Conservation (phyloP, 768 basidiomycete species). For the Infundibulicybe gibba region DNA sequence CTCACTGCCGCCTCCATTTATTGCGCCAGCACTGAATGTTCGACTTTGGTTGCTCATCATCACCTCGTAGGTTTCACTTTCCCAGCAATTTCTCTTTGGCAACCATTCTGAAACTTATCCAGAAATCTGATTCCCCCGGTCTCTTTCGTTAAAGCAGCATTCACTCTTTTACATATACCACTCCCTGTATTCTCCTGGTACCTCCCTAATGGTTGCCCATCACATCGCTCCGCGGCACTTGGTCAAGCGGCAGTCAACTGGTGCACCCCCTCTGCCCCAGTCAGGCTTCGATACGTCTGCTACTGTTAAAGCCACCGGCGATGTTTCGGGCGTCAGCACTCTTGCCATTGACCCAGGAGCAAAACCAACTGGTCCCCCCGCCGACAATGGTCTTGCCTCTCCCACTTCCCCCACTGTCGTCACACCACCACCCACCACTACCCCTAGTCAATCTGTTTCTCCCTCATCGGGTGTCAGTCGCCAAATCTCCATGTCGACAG, state of each 20-base stretch:
- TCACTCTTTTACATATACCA: conserved; percentile 13
- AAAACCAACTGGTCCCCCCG: background rate
- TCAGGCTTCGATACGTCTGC: conserved; percentile 11
- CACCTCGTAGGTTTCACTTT: no score
- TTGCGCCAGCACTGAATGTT: no score
- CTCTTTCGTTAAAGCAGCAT: conserved; percentile 11
- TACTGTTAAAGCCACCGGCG: conserved; percentile 1
- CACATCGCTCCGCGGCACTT: conserved; percentile 2
- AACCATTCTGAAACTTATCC: no score
- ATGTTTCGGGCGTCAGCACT: background rate
- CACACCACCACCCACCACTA: conserved; percentile 8
- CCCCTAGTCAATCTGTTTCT: conserved; percentile 16
- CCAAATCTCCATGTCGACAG: conserved; percentile 41
- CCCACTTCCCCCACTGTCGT: conserved; percentile 5
- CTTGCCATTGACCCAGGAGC: conserved; percentile 13
- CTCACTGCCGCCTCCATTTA: no score
- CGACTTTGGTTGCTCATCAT: no score
- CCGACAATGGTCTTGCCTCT: conserved; percentile 4
- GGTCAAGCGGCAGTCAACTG: conserved; percentile 7
- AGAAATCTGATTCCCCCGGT: background rate
- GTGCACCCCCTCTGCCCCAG: conserved; percentile 8
- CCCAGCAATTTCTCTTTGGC: no score
- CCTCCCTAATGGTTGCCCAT: conserved; percentile 4
- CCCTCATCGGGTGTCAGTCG: conserved; percentile 4
- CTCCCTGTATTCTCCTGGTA: conserved; percentile 1